phyloP scores from a whole-genome alignment of 2,329 filamentous ascomycete species.

The Beauveria scarabaeidicola region DNA sequence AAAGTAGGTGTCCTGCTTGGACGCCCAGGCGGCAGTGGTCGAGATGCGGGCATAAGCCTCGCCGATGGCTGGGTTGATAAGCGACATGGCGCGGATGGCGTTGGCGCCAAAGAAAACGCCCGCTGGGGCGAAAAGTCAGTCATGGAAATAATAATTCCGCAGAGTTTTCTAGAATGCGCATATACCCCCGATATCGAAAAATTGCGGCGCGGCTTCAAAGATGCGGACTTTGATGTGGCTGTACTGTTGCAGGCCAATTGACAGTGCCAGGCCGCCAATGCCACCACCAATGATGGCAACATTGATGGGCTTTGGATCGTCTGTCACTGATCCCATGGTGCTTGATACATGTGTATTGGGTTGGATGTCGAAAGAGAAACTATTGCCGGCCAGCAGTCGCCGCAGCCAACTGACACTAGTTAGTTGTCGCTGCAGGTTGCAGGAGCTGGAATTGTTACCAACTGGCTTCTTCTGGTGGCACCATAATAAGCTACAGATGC shows the following conservation, averaged over 20 bases:
- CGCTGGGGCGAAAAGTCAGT: conserved; percentile 17
- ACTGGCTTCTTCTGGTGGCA: not conserved
- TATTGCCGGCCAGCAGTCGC: too few species aligned
- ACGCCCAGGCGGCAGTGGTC: conserved; percentile 19
- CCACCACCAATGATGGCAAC: conserved; percentile 40
- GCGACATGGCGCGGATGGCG: conserved; percentile 32
- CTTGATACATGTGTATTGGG: not conserved
- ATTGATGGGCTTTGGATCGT: not conserved
- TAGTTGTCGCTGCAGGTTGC: not conserved
- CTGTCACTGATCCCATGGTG: not conserved
- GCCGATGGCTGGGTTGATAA: conserved; percentile 26
- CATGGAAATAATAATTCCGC: too few species aligned
- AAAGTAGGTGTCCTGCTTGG: conserved; percentile 17
- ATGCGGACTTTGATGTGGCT: conserved; percentile 24
- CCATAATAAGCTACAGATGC: not conserved
- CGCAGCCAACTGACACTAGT: not conserved
- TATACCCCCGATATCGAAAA: conserved; percentile 7
- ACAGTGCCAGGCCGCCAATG: conserved; percentile 37
- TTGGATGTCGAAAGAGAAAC: not conserved
- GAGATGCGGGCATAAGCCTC: conserved; percentile 22
- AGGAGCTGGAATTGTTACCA: too few species aligned
- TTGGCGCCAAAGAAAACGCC: conserved; percentile 39
- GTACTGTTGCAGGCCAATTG: conserved; percentile 31
- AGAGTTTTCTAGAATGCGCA: too few species aligned
- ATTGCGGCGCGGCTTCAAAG: conserved; percentile 9